A percentile compares a stretch with the other conserved stretches of the same genome.
These are phyloP conservation scores for Mycena filopes DNA, from an alignment of 768 basidiomycete genomes.

Conservation along the genomic window DNA sequence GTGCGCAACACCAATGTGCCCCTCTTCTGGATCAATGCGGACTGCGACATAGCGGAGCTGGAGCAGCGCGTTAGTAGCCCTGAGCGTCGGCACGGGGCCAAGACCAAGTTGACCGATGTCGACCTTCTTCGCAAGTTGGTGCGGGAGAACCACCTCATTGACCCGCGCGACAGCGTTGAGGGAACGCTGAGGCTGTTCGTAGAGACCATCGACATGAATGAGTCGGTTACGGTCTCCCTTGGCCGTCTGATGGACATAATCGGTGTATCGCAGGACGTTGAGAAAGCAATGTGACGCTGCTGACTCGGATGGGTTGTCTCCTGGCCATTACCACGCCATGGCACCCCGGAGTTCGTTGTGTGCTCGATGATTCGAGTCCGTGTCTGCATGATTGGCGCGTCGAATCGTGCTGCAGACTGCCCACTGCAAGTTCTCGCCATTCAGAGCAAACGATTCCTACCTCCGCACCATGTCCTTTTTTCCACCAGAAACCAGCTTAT, in stretches of 20 bases:
- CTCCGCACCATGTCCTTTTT: too few species aligned
- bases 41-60: neutral
- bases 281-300: too few species aligned
- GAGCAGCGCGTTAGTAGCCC: constrained; percentile 4
- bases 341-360: too few species aligned
- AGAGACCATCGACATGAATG: neutral
- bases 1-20: constrained; percentile 9
- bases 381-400: too few species aligned
- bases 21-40: constrained; percentile 5
- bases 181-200: neutral
- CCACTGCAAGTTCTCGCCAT: too few species aligned
- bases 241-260: neutral
- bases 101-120: constrained; percentile 9
- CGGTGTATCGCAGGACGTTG: neutral
- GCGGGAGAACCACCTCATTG: constrained; percentile 8
- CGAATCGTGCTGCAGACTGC: too few species aligned
- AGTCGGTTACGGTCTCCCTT: neutral
- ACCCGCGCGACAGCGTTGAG: neutral
- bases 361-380: too few species aligned
- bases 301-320: too few species aligned
- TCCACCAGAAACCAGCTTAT: too few species aligned
- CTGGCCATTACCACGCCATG: too few species aligned
- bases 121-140: neutral
- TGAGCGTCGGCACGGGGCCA: neutral
- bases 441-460: too few species aligned